Conservation (phyloP, 371 early-diverging fungal species). For the Haplosporangium sp. region DNA sequence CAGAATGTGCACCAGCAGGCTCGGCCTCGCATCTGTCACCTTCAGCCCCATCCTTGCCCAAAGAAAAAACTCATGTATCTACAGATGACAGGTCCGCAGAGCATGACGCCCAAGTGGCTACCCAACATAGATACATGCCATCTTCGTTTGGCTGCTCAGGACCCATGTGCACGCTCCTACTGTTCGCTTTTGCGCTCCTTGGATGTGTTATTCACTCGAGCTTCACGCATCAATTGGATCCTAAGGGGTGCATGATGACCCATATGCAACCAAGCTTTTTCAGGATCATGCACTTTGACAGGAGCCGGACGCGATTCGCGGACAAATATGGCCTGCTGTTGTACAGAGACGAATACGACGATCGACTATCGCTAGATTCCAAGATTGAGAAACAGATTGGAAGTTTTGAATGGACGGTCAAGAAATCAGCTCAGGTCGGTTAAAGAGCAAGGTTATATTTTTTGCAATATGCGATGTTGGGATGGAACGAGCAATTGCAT, state of each 20-base stretch:
- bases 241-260: conserved; percentile 79
- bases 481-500: no score
- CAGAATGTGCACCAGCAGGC: no score
- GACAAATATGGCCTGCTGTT: conserved; percentile 83
- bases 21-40: no score
- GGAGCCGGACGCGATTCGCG: conserved; percentile 74
- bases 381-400: conserved; percentile 6
- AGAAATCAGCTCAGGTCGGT: conserved; percentile 28
- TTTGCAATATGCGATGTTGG: not conserved
- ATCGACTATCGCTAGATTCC: not conserved
- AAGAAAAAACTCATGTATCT: no score
- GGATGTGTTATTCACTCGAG: conserved; percentile 60
- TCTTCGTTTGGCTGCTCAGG: not conserved
- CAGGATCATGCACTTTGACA: conserved; percentile 70
- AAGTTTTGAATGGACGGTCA: conserved; percentile 16
- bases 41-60: no score
- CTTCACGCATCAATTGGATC: conserved; percentile 72
- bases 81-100: not conserved
- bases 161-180: not conserved
- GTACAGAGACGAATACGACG: conserved; percentile 80
- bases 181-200: conserved; percentile 17
- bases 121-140: no score
- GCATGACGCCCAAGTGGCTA: conserved; percentile 4
- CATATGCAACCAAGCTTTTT: conserved; percentile 86
- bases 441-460: not conserved